Conservation (phyloP, 768 basidiomycete species). For the Paxillus rubicundulus region DNA sequence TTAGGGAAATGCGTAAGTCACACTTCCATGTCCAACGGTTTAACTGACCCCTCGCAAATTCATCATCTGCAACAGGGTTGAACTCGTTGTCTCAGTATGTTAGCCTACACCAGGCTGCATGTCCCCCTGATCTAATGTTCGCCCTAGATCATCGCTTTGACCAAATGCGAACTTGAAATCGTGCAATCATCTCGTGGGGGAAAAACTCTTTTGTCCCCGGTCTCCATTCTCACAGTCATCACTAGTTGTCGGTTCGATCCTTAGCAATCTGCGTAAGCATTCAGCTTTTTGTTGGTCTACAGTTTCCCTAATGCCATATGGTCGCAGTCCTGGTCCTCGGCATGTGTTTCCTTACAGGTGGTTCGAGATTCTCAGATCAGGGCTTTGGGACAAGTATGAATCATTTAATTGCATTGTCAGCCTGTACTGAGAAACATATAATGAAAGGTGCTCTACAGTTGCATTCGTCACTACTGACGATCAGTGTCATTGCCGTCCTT, state of each 20-base stretch:
- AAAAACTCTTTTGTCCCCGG: neutral
- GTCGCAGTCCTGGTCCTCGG: conserved; percentile 75
- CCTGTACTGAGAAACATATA: neutral
- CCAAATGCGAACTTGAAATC: conserved; percentile 79
- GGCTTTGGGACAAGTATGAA: conserved; percentile 67
- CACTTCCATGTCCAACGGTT: neutral
- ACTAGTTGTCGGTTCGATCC: conserved; percentile 76
- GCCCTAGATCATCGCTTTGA: conserved; percentile 73
- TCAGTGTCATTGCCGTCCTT: conserved; percentile 78
- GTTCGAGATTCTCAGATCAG: conserved; percentile 73
- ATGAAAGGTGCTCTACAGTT: conserved; percentile 65
- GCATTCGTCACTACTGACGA: conserved; percentile 68
- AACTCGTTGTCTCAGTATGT: conserved; percentile 66
- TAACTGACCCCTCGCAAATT: neutral
- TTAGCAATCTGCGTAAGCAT: conserved; percentile 66
- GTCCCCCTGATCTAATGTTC: neutral
- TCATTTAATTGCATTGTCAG: neutral
- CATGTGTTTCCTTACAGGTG: conserved; percentile 83
- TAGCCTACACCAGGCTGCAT: neutral
- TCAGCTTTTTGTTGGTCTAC: neutral
- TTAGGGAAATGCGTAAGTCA: conserved; percentile 33
- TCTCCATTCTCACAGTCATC: conserved; percentile 1
- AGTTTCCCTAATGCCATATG: neutral
- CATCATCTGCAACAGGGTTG: conserved; percentile 35
- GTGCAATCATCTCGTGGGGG: conserved; percentile 76